Evolutionary conservation across 805 yeast genomes (phyloP).

Genomic region (Sugiyamaella chiloensis): DNA sequence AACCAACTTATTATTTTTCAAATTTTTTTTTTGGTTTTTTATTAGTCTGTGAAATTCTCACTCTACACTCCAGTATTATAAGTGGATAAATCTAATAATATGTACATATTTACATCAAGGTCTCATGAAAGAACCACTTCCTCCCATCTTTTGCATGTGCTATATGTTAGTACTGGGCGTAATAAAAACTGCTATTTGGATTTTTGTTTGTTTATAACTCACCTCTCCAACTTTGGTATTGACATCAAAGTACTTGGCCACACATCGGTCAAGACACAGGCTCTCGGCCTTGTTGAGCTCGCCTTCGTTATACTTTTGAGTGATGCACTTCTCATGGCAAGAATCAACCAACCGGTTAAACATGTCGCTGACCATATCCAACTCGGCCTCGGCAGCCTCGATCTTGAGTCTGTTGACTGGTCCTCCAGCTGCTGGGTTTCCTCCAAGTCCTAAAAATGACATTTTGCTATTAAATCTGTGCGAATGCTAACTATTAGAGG

Average conservation of each 20-base stretch:
- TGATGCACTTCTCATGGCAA: constrained; percentile 84
- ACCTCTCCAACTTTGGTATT: constrained; percentile 90
- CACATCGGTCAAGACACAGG: constrained; percentile 92
- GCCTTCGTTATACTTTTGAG: constrained; percentile 60
- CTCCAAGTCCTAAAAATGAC: constrained; percentile 51
- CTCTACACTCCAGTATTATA: no score
- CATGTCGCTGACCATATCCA: constrained; percentile 97
- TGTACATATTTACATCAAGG: constrained; percentile 15
- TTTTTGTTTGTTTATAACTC: no score
- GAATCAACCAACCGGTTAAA: constrained; percentile 86
- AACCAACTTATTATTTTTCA: no score
- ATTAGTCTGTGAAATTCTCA: no score
- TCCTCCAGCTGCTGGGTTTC: constrained; percentile 40
- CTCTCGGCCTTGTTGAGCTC: constrained; percentile 77
- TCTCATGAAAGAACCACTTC: constrained; percentile 31
- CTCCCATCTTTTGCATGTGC: constrained; percentile 50
- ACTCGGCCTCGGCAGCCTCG: constrained; percentile 90
- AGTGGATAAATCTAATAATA: no score
- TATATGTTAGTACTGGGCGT: no score
- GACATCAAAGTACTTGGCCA: constrained; percentile 88
- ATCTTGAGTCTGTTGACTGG: constrained; percentile 34
- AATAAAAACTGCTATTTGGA: no score
- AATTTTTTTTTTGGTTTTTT: no score
- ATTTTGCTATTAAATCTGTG: no score
- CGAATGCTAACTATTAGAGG: neutral